Percentiles rank a stretch among this genome's conserved stretches.
Evolutionary conservation across 2,329 filamentous ascomycete species (phyloP).

Genomic region (Penicillium sp.): DNA sequence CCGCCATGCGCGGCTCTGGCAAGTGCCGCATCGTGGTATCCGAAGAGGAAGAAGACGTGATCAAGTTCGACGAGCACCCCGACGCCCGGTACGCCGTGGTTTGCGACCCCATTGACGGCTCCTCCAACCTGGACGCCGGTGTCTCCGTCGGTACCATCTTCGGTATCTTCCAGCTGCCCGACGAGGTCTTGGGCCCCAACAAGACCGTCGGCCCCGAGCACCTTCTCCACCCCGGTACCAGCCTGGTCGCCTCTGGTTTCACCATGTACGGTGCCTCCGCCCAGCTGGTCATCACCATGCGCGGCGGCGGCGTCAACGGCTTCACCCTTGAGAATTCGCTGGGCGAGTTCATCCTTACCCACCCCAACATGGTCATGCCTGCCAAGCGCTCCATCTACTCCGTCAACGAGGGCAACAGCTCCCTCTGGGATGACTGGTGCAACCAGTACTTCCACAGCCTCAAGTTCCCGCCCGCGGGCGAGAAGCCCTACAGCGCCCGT

Average conservation of each 20-base stretch:
- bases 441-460: slow-evolving; percentile 85
- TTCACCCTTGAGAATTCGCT: slow-evolving; percentile 97
- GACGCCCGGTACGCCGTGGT: slow-evolving; percentile 85
- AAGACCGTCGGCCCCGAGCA: slow-evolving; percentile 67
- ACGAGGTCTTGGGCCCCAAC: slow-evolving; percentile 50
- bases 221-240: slow-evolving; percentile 82
- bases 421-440: slow-evolving; percentile 90
- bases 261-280: slow-evolving; percentile 99
- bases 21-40: slow-evolving; percentile 93
- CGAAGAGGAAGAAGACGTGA: slow-evolving; percentile 92
- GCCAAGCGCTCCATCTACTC: slow-evolving; percentile 84
- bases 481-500: slow-evolving; percentile 87
- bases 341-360: slow-evolving; percentile 97
- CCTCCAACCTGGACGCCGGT: slow-evolving; percentile 94
- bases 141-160: slow-evolving; percentile 98
- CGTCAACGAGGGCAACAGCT: slow-evolving; percentile 96
- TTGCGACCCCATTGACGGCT: slow-evolving; percentile 97
- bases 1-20: slow-evolving; percentile 88
- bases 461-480: slow-evolving; percentile 69
- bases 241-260: slow-evolving; percentile 93
- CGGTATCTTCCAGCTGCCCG: slow-evolving; percentile 83
- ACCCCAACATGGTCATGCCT: slow-evolving; percentile 90
- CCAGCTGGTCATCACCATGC: slow-evolving; percentile 96
- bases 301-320: slow-evolving; percentile 85
- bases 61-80: slow-evolving; percentile 75